Percentiles rank a stretch among this genome's conserved stretches.
These are phyloP conservation scores for Discostella stelligeroides DNA, from an alignment of 108 stramenopile species.

Conservation along the genomic window DNA sequence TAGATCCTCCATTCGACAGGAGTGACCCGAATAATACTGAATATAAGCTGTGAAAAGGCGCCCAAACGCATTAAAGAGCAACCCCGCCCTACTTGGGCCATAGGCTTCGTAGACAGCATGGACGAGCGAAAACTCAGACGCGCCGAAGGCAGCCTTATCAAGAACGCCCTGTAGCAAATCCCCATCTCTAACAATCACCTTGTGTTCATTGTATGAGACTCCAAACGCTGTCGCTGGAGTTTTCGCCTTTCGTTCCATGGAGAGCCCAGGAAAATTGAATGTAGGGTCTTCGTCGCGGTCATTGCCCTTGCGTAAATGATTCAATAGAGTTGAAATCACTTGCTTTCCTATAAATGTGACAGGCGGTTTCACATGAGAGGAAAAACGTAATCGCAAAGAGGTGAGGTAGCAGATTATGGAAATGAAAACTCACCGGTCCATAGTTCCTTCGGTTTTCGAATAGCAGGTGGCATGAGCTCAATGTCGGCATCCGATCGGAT, in stretches of 20 bases:
- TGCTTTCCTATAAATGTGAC: conserved; percentile 62
- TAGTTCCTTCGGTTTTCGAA: conserved; percentile 88
- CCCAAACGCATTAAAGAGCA: conserved; percentile 89
- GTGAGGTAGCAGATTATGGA: not conserved
- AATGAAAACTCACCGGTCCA: conserved; percentile 84
- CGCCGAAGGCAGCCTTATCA: conserved; percentile 97
- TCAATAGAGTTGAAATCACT: conserved; percentile 88
- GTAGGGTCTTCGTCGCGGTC: conserved; percentile 64
- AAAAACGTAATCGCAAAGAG: too few relatives aligned
- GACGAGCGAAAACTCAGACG: conserved; percentile 90
- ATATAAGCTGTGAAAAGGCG: conserved; percentile 96
- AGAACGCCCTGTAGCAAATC: conserved; percentile 94
- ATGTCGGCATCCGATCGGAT: conserved; percentile 77
- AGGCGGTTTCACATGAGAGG: not conserved
- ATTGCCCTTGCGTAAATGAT: conserved; percentile 82
- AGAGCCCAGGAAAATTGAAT: conserved; percentile 75
- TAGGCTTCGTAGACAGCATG: conserved; percentile 98
- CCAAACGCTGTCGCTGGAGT: conserved; percentile 92
- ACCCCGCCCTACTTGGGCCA: conserved; percentile 89
- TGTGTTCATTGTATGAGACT: conserved; percentile 84
- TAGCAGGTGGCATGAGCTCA: conserved; percentile 91
- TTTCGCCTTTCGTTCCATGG: conserved; percentile 92
- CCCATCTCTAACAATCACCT: conserved; percentile 90
- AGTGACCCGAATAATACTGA: conserved; percentile 95
- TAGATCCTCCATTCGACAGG: conserved; percentile 98